These are phyloP conservation scores for Neofusicoccum sp. DNA, from an alignment of 2,329 filamentous ascomycete species.

Conservation along the genomic window DNA sequence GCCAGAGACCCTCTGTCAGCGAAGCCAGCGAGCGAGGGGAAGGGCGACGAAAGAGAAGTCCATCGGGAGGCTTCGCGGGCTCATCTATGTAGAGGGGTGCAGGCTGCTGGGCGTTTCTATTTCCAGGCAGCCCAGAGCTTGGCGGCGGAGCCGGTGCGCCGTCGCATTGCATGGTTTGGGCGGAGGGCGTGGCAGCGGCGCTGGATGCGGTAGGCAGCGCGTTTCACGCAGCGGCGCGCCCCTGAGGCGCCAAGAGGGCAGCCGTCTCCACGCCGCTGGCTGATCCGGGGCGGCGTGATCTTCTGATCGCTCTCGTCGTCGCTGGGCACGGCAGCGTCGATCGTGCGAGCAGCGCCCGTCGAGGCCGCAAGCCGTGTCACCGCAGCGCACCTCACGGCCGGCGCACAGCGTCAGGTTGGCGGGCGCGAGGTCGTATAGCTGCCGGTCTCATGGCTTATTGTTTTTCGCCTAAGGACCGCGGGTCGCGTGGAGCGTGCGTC, in stretches of 20 bases:
- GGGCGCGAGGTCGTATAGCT: not conserved
- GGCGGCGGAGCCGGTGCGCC: not conserved
- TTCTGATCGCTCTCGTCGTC: not conserved
- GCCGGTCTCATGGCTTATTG: not conserved
- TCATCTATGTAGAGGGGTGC: not conserved
- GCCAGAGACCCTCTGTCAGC: conserved; percentile 23
- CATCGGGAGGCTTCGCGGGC: not conserved
- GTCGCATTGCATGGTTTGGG: not conserved
- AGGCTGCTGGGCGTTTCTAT: conserved; percentile 4
- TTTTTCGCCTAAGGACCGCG: not conserved
- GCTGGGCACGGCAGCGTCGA: not conserved
- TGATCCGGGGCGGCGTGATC: not conserved
- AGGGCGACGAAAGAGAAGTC: too few species aligned
- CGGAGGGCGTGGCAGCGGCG: not conserved
- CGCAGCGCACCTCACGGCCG: not conserved
- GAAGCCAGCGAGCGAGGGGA: not conserved
- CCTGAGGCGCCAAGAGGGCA: not conserved
- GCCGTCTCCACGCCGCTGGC: not conserved
- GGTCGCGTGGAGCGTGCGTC: not conserved
- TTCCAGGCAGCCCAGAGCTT: conserved; percentile 4
- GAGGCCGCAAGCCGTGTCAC: not conserved
- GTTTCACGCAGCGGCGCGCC: conserved; percentile 5
- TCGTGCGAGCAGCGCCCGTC: not conserved
- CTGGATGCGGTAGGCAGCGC: not conserved
- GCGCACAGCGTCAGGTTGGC: not conserved